Evolutionary conservation across 176 grass and related monocot genomes (phyloP).

Genomic region (Ananas comosus): DNA sequence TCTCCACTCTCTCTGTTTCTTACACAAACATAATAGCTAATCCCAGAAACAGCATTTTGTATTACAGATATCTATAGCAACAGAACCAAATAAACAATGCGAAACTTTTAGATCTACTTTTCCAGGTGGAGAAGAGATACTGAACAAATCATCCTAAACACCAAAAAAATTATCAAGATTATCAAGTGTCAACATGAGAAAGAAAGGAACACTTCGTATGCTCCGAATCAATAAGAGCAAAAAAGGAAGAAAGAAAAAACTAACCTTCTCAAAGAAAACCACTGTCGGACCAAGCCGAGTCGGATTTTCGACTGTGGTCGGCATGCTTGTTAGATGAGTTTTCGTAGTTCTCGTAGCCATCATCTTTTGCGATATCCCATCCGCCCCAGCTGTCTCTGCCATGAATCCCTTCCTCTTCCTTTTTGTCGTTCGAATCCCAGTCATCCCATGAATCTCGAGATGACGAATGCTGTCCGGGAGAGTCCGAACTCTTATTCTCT

Average conservation of each 20-base stretch:
- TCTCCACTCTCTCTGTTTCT: no score
- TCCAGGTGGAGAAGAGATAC: no score
- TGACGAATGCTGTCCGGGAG: conserved; percentile 28
- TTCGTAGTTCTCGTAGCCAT: conserved; percentile 51
- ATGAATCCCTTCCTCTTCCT: conserved; percentile 24
- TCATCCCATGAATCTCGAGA: conserved; percentile 76
- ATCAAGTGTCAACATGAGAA: no score
- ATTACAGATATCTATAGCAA: no score
- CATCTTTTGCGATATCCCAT: conserved; percentile 87
- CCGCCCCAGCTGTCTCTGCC: conserved; percentile 62
- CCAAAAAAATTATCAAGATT: no score
- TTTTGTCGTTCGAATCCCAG: conserved; percentile 65
- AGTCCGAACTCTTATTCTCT: conserved; percentile 38
- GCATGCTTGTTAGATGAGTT: conserved; percentile 34
- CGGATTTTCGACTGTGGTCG: conserved; percentile 48
- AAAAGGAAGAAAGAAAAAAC: conserved; percentile 14
- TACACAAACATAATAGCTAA: no score
- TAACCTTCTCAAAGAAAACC: conserved; percentile 57
- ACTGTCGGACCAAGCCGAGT: conserved; percentile 47
- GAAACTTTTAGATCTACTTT: no score
- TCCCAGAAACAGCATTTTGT: no score
- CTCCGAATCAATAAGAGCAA: conserved; percentile 18
- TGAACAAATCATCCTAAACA: no score
- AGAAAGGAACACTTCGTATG: conserved; percentile 27
- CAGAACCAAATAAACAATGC: no score